A percentile compares a stretch with the other conserved stretches of the same genome.
Conservation (phyloP, 2,329 filamentous ascomycete species). For the Alternaria novae-zelandiae region DNA sequence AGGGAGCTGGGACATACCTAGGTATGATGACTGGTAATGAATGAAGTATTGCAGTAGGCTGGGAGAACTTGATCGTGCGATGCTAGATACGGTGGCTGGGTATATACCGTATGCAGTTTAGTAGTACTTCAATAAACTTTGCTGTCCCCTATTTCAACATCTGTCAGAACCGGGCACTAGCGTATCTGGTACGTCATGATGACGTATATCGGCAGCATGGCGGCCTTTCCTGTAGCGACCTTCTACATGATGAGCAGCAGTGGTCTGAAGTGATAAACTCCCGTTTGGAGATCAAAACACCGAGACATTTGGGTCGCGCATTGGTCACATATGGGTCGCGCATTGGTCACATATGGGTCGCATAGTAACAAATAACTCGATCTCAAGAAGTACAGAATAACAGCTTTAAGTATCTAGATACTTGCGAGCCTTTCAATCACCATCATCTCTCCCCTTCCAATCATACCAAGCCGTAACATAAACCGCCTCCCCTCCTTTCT, state of each 20-base stretch:
- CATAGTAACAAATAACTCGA: neutral
- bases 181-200: neutral
- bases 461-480: neutral
- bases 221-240: neutral
- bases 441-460: neutral
- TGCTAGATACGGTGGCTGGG: neutral
- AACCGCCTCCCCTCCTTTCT: neutral
- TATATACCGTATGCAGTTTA: neutral
- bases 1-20: neutral
- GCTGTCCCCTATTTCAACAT: neutral
- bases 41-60: rapidly evolving
- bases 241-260: neutral
- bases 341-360: neutral
- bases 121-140: neutral
- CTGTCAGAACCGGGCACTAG: neutral
- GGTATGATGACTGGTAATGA: neutral
- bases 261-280: neutral
- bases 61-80: neutral
- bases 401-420: neutral
- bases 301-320: neutral
- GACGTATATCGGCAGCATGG: neutral
- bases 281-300: neutral
- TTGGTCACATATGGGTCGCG: neutral
- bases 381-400: neutral
- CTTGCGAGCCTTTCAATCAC: neutral